Conservation (phyloP, 345 rosid genomes). For the Euphorbia tirucalli region DNA sequence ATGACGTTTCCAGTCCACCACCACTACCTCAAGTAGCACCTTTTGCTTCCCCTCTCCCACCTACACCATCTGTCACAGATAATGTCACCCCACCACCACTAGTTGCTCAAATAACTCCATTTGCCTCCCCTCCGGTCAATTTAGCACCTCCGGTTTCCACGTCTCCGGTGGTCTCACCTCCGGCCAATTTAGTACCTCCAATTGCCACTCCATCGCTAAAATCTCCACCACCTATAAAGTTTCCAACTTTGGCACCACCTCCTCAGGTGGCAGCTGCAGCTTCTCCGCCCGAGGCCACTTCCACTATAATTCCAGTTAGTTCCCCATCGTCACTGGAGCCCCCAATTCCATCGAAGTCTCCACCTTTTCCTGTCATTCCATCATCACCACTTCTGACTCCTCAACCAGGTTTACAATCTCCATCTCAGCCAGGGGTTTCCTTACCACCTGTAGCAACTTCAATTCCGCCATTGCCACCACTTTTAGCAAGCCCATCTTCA, state of each 20-base stretch:
- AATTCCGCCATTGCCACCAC: not conserved
- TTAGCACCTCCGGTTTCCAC: not conserved
- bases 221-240: not conserved
- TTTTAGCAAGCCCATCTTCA: conserved; percentile 12
- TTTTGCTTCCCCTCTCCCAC: conserved; percentile 2
- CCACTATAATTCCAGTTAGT: conserved; percentile 5
- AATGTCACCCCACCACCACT: not conserved
- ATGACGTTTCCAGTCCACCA: not conserved
- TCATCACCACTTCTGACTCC: too few species aligned
- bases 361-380: not conserved
- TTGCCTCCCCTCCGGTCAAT: not conserved
- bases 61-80: not conserved
- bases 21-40: conserved; percentile 4
- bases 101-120: not conserved
- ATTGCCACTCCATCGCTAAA: not conserved
- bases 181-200: conserved; percentile 2
- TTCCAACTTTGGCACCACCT: not conserved
- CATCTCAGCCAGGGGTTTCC: not conserved
- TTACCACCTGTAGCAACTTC: conserved; percentile 12
- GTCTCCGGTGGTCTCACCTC: conserved; percentile 8
- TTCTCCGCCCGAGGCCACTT: not conserved
- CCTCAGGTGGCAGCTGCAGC: too few species aligned
- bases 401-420: not conserved
- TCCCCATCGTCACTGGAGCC: conserved; percentile 10
- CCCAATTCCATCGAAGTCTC: conserved; percentile 14